Conservation (phyloP, 352 stramenopile species). For the Phytopythium oedochilum region DNA sequence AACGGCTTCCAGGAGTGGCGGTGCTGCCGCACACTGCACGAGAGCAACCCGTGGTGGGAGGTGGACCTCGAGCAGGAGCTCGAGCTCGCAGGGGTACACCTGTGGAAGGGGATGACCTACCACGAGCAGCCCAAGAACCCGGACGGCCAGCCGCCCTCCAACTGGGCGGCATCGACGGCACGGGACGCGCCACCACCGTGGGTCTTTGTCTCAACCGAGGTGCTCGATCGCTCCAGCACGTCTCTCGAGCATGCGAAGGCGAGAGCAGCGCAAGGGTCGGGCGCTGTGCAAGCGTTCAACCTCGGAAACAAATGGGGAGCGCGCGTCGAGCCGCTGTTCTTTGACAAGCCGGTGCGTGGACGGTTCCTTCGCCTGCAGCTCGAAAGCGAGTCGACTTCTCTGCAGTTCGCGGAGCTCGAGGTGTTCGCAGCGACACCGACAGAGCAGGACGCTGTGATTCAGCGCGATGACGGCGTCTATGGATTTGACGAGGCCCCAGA, state of each 20-base stretch:
- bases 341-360: slow-evolving; percentile 13
- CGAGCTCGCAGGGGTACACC: slow-evolving; percentile 31
- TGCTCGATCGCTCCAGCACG: slow-evolving; percentile 12
- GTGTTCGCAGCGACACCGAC: slow-evolving; percentile 22
- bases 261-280: slow-evolving; percentile 5
- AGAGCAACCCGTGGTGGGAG: slow-evolving; percentile 65
- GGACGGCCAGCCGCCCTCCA: slow-evolving; percentile 32
- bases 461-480: slow-evolving; percentile 57
- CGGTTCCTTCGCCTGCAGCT: slow-evolving; percentile 65
- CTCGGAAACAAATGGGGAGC: slow-evolving; percentile 17
- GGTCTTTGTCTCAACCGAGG: slow-evolving; percentile 54
- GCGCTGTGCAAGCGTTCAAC: slow-evolving; percentile 14
- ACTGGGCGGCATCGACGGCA: slow-evolving; percentile 21
- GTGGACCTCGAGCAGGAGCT: slow-evolving; percentile 47
- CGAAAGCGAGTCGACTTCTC: slow-evolving; percentile 21
- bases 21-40: slow-evolving; percentile 52
- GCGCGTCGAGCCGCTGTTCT: slow-evolving; percentile 18
- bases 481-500: slow-evolving; percentile 31
- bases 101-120: slow-evolving; percentile 76
- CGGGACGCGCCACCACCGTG: slow-evolving; percentile 34
- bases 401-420: slow-evolving; percentile 71
- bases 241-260: slow-evolving; percentile 15
- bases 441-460: not conserved
- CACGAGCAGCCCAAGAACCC: slow-evolving; percentile 54
- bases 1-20: slow-evolving; percentile 70